These are phyloP conservation scores for Paraleonurus japonicus DNA, from an alignment of 257 asterid genomes.

Conservation along the genomic window DNA sequence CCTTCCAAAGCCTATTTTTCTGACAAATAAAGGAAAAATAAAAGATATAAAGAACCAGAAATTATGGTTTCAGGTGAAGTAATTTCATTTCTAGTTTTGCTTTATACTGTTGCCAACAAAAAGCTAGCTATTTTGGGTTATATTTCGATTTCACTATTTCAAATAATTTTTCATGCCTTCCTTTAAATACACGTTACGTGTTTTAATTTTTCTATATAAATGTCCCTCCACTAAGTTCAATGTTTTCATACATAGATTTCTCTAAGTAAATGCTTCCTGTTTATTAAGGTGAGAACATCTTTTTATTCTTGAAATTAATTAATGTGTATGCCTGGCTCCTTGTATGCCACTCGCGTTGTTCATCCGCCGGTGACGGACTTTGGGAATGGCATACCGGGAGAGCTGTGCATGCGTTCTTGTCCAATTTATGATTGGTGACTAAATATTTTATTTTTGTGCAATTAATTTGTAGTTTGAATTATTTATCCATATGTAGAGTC, in stretches of 20 bases:
- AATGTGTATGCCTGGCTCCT: conserved; percentile 52
- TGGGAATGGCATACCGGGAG: conserved; percentile 50
- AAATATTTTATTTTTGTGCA: background rate
- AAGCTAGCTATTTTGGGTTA: conserved; percentile 18
- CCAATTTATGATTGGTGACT: background rate
- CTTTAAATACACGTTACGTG: background rate
- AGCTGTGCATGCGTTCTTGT: conserved; percentile 37
- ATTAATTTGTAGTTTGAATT: background rate
- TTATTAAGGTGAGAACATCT: background rate
- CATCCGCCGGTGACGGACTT: conserved; percentile 20
- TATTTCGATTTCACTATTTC: background rate
- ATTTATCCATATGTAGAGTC: background rate
- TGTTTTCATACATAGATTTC: background rate
- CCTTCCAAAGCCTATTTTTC: conserved; percentile 22
- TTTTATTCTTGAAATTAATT: background rate
- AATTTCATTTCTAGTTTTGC: conserved; percentile 15
- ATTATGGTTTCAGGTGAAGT: conserved; percentile 32
- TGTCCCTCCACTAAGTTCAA: background rate
- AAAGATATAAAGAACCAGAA: conserved; percentile 6
- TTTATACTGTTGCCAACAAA: conserved; percentile 29
- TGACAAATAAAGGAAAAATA: background rate
- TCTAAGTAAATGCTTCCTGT: background rate
- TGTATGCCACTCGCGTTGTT: conserved; percentile 50
- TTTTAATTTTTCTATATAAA: background rate
- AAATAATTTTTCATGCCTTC: background rate